Percentiles rank a stretch among this genome's conserved stretches.
These are phyloP conservation scores for Leccinum rimulosum DNA, from an alignment of 768 basidiomycete species.

Conservation along the genomic window DNA sequence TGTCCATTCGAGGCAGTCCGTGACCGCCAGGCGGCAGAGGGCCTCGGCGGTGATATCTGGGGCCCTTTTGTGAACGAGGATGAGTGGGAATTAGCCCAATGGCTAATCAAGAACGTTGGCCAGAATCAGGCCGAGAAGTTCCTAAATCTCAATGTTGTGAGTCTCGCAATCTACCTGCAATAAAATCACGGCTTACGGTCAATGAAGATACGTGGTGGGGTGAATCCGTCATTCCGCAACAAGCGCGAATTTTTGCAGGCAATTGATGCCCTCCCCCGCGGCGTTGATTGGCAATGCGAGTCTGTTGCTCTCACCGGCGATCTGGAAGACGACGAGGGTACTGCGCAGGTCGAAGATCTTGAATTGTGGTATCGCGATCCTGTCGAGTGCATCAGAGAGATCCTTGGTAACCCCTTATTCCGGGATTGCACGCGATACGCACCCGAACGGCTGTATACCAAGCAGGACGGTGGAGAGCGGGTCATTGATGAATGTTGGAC, in stretches of 20 bases:
- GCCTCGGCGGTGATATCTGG: background rate
- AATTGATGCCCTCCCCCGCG: background rate
- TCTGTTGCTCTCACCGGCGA: background rate
- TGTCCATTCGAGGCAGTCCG: too few species aligned
- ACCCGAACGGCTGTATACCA: background rate
- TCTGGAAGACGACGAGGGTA: background rate
- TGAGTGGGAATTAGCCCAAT: background rate
- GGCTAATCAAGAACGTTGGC: background rate
- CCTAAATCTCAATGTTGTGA: background rate
- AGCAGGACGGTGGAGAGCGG: slow-evolving; percentile 6
- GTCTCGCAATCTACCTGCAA: background rate
- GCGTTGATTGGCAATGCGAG: background rate
- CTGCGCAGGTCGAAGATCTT: background rate
- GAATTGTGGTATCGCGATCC: background rate
- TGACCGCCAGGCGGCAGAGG: too few species aligned
- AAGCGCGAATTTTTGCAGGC: background rate
- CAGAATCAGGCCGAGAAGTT: background rate
- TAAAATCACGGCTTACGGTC: too few species aligned
- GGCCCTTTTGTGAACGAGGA: background rate
- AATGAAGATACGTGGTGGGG: background rate
- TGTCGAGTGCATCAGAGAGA: slow-evolving; percentile 5
- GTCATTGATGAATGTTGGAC: slow-evolving; percentile 20
- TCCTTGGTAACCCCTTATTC: slow-evolving; percentile 29
- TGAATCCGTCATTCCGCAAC: background rate
- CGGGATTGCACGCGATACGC: background rate